These are phyloP conservation scores for Hypoxylon sp. DNA, from an alignment of 2,329 filamentous ascomycete species.

Conservation along the genomic window DNA sequence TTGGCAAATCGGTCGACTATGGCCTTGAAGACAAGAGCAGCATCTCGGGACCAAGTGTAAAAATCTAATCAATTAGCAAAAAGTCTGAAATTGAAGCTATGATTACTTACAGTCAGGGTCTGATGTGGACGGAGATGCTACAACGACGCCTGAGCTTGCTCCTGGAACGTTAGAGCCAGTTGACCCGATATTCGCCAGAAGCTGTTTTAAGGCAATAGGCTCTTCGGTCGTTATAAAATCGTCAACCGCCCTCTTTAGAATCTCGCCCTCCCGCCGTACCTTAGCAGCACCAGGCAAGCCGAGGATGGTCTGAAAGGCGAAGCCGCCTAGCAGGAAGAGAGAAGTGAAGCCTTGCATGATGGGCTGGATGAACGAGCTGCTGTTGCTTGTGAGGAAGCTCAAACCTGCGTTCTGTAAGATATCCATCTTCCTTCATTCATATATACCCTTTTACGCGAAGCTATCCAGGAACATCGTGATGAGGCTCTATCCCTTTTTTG, in stretches of 20 bases:
- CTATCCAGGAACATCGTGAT: conserved; percentile 39
- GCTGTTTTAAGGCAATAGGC: conserved; percentile 65
- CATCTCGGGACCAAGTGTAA: conserved; percentile 84
- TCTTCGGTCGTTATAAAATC: conserved; percentile 68
- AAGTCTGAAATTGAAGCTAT: background rate
- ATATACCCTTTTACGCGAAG: conserved; percentile 43
- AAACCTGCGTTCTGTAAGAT: conserved; percentile 40
- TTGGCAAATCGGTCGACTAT: conserved; percentile 76
- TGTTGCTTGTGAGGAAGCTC: conserved; percentile 46
- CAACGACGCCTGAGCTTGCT: conserved; percentile 65
- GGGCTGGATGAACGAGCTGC: conserved; percentile 54
- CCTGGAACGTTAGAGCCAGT: conserved; percentile 65
- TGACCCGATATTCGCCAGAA: conserved; percentile 73
- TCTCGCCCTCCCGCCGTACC: conserved; percentile 53
- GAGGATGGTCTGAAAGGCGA: conserved; percentile 66
- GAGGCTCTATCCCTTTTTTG: conserved; percentile 38
- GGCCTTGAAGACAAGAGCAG: conserved; percentile 77
- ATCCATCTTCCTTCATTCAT: conserved; percentile 51
- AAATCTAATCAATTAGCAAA: conserved; percentile 68
- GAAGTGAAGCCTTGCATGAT: conserved; percentile 68
- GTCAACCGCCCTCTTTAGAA: conserved; percentile 66
- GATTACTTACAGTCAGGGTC: conserved; percentile 68
- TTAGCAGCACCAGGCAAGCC: conserved; percentile 59
- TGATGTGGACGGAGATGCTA: conserved; percentile 69
- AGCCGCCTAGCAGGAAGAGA: conserved; percentile 65